These are phyloP conservation scores for Teunomyces tritomae DNA, from an alignment of 805 yeast species.

Conservation along the genomic window DNA sequence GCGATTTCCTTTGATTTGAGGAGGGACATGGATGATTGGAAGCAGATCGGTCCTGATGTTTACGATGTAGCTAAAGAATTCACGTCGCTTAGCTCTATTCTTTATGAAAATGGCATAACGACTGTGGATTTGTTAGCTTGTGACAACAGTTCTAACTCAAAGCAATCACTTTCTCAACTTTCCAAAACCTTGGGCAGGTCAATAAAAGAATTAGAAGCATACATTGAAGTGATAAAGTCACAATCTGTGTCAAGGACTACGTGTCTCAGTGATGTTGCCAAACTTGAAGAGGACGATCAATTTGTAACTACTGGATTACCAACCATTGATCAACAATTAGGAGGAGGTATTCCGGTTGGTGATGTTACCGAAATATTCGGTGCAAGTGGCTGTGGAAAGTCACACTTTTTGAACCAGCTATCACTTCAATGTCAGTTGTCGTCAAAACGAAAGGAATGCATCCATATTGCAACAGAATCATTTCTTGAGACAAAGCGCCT, in stretches of 20 bases:
- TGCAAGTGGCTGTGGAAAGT: conserved; percentile 81
- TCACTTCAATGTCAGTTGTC: conserved; percentile 51
- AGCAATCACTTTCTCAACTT: conserved; percentile 12
- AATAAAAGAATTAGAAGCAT: conserved; percentile 25
- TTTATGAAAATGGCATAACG: conserved; percentile 24
- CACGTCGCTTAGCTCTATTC: conserved; percentile 13
- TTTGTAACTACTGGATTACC: conserved; percentile 23
- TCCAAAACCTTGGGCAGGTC: conserved; percentile 25
- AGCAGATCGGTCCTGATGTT: conserved; percentile 17
- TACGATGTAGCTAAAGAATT: conserved; percentile 11
- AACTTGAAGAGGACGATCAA: neutral
- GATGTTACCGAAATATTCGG: conserved; percentile 71
- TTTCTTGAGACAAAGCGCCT: conserved; percentile 66
- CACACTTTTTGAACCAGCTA: conserved; percentile 72
- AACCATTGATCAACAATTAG: conserved; percentile 22
- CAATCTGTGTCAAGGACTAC: conserved; percentile 6
- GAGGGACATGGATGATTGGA: conserved; percentile 23
- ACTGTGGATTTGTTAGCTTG: conserved; percentile 22
- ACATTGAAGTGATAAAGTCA: conserved; percentile 8
- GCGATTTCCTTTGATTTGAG: neutral
- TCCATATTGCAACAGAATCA: conserved; percentile 73
- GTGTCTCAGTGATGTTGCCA: neutral
- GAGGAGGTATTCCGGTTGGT: conserved; percentile 32
- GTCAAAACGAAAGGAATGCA: conserved; percentile 22
- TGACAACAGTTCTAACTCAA: conserved; percentile 9